Percentiles rank a stretch among this genome's conserved stretches.
Conservation (phyloP, 495 filamentous ascomycete species). For the Hapsidospora chrysogenum region DNA sequence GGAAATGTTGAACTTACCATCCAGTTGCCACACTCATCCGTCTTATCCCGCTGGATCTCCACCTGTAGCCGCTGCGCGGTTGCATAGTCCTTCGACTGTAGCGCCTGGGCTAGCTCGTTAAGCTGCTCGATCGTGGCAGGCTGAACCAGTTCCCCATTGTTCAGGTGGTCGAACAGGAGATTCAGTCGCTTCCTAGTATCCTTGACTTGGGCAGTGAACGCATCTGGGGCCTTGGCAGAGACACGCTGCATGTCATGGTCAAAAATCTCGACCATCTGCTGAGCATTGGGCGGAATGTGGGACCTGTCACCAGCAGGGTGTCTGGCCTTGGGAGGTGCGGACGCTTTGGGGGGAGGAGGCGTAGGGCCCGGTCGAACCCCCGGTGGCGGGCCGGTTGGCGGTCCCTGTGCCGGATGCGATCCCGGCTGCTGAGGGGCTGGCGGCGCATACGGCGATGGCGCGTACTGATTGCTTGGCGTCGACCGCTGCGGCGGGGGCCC, state of each 20-base stretch:
- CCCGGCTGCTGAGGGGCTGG: constrained; percentile 3
- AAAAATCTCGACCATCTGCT: constrained; percentile 67
- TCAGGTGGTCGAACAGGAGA: constrained; percentile 87
- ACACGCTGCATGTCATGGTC: constrained; percentile 75
- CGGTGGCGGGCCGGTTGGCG: constrained; percentile 16
- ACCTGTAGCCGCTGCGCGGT: constrained; percentile 60
- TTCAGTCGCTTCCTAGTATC: constrained; percentile 86
- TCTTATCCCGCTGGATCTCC: constrained; percentile 67
- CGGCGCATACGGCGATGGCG: constrained; percentile 17
- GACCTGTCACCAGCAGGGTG: constrained; percentile 78
- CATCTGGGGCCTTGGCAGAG: constrained; percentile 59
- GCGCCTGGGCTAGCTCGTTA: constrained; percentile 42
- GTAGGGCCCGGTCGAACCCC: constrained; percentile 12
- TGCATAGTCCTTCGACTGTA: constrained; percentile 59
- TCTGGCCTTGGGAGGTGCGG: constrained; percentile 28
- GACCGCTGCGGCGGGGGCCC: constrained; percentile 25
- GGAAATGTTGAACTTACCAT: constrained; percentile 54
- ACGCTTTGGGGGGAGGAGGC: constrained; percentile 23
- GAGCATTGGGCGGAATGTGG: constrained; percentile 64
- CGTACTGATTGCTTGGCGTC: constrained; percentile 12
- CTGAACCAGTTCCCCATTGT: constrained; percentile 81
- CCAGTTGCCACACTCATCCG: constrained; percentile 80
- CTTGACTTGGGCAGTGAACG: constrained; percentile 70
- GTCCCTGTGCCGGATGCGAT: constrained; percentile 5
- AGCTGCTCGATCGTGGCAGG: constrained; percentile 58